A percentile compares a stretch with the other conserved stretches of the same genome.
Evolutionary conservation across 345 rosid species (phyloP).

Genomic region (Eucalyptus victrix): DNA sequence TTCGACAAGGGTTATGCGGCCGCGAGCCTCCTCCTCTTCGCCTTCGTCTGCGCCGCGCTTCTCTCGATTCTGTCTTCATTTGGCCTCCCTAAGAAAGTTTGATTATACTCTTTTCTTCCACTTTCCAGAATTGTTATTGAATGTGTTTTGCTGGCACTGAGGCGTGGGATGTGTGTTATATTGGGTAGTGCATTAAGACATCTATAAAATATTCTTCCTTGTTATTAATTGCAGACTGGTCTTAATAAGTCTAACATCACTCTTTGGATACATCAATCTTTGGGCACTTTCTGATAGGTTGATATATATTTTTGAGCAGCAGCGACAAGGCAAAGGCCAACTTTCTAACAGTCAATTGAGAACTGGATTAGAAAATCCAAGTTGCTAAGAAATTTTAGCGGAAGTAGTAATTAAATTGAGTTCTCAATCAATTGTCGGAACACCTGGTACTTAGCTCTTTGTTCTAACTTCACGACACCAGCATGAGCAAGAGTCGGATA

Average conservation of each 20-base stretch:
- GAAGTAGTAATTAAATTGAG: neutral
- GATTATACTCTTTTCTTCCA: neutral
- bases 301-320: neutral
- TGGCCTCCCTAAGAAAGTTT: conserved; percentile 19
- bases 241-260: neutral
- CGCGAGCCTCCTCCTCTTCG: conserved; percentile 34
- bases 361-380: neutral
- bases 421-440: neutral
- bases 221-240: neutral
- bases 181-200: neutral
- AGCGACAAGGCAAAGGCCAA: neutral
- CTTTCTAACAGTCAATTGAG: neutral
- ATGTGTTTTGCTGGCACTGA: neutral
- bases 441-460: neutral
- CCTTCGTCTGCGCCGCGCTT: conserved; percentile 30
- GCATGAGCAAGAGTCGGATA: neutral
- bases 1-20: conserved; percentile 37
- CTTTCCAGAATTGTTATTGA: neutral
- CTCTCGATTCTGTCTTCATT: conserved; percentile 41
- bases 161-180: neutral
- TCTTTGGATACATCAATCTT: neutral
- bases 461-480: neutral
- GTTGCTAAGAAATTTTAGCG: neutral
- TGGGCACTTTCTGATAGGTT: neutral
- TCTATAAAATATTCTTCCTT: neutral